Percentiles rank a stretch among this genome's conserved stretches.
Conservation (phyloP, 2,329 filamentous ascomycete genomes). For the Myriosclerotinia curreyana region DNA sequence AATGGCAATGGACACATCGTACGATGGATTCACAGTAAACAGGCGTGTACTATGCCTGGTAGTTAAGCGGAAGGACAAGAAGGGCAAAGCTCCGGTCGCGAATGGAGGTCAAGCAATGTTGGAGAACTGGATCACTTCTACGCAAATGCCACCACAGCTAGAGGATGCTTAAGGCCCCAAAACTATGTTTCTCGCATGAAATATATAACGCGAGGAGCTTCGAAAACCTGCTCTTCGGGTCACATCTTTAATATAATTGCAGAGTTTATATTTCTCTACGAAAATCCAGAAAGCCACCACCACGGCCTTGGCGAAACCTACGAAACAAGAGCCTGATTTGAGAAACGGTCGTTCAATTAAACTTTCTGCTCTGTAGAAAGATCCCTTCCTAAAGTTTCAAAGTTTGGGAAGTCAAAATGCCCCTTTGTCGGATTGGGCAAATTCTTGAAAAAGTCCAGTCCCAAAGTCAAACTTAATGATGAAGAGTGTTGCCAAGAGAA, state of each 20-base stretch:
- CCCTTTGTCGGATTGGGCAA: background rate
- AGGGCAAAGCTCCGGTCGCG: conserved; percentile 38
- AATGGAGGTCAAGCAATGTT: conserved; percentile 63
- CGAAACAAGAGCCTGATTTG: background rate
- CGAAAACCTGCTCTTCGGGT: background rate
- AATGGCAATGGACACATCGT: conserved; percentile 76
- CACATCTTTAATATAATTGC: background rate
- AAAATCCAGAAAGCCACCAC: background rate
- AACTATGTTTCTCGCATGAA: background rate
- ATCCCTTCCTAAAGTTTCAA: background rate
- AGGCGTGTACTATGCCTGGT: conserved; percentile 89
- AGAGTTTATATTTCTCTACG: background rate
- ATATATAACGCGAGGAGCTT: background rate
- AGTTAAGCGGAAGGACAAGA: conserved; percentile 68
- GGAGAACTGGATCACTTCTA: conserved; percentile 82
- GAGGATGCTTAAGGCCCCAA: conserved; percentile 24
- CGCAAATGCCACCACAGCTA: conserved; percentile 53
- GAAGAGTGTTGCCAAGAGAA: background rate
- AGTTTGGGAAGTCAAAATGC: background rate
- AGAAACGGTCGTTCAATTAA: conserved; percentile 2
- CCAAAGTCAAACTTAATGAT: background rate
- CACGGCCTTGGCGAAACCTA: background rate
- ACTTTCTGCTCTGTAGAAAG: background rate
- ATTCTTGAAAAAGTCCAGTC: background rate
- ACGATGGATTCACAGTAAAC: conserved; percentile 95